phyloP scores from a whole-genome alignment of 75 land plant species.

The Cryptomeria japonica region DNA sequence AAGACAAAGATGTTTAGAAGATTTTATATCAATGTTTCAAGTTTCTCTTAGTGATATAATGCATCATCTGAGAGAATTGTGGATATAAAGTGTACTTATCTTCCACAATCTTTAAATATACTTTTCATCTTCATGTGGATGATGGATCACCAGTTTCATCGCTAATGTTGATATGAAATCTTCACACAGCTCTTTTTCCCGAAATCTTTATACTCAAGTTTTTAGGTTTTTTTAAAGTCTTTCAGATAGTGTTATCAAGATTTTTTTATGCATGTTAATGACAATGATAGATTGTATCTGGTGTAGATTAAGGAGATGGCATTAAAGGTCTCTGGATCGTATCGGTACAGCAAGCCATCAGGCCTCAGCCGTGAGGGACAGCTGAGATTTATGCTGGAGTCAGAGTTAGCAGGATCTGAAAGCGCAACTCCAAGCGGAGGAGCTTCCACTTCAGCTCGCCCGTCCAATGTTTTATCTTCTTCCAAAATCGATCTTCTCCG shows the following conservation, averaged over 20 bases:
- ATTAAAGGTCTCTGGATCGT: slow-evolving; percentile 75
- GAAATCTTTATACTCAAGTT: too few relatives aligned
- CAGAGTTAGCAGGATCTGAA: slow-evolving; percentile 33
- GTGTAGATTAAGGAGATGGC: slow-evolving; percentile 87
- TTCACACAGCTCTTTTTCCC: too few relatives aligned
- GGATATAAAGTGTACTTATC: too few relatives aligned
- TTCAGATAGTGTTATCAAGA: neutral
- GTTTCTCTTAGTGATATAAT: neutral
- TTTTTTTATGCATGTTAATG: neutral
- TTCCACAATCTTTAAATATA: too few relatives aligned
- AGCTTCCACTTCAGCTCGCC: slow-evolving; percentile 25
- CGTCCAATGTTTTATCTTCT: slow-evolving; percentile 28
- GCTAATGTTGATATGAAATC: too few relatives aligned
- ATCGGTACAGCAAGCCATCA: slow-evolving; percentile 73
- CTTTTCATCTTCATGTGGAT: too few relatives aligned
- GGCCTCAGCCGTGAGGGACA: slow-evolving; percentile 29
- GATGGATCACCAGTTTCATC: too few relatives aligned
- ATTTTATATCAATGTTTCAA: neutral
- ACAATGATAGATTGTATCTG: neutral
- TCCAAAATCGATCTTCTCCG: slow-evolving; percentile 32
- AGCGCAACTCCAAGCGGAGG: slow-evolving; percentile 28
- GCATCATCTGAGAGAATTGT: neutral
- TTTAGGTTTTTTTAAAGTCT: neutral
- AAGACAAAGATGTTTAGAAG: neutral
- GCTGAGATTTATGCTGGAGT: neutral